Evolutionary conservation across 2,329 filamentous ascomycete species (phyloP).

Genomic region (Monascus ruber): DNA sequence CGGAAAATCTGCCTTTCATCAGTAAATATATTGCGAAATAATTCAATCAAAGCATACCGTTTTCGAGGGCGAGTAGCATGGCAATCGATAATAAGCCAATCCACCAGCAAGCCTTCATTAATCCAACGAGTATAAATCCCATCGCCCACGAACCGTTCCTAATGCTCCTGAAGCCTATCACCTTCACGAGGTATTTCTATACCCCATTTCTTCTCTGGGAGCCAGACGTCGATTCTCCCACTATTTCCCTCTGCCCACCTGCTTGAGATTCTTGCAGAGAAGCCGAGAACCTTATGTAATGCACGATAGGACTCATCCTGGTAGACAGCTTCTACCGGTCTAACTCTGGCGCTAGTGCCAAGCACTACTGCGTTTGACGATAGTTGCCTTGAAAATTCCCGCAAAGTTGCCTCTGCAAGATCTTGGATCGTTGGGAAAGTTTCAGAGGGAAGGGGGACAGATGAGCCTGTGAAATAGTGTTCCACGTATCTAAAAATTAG

Average conservation of each 20-base stretch:
- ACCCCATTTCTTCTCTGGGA: slow-evolving; percentile 6
- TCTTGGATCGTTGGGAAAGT: slow-evolving; percentile 2
- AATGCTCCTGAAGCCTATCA: slow-evolving; percentile 6
- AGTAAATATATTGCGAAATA: neutral
- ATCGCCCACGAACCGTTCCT: slow-evolving; percentile 4
- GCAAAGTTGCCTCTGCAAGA: slow-evolving; percentile 3
- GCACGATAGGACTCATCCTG: slow-evolving; percentile 7
- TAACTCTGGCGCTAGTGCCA: neutral
- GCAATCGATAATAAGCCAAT: slow-evolving; percentile 11
- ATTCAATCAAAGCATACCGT: neutral
- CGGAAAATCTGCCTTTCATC: slow-evolving; percentile 1
- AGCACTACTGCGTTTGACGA: slow-evolving; percentile 3
- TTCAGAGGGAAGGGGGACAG: slow-evolving; percentile 4
- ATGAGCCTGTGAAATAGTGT: slow-evolving; percentile 3
- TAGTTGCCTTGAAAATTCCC: slow-evolving; percentile 3
- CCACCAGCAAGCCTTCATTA: slow-evolving; percentile 3
- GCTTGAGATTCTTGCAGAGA: slow-evolving; percentile 2
- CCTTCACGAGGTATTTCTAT: slow-evolving; percentile 10
- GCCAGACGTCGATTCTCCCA: slow-evolving; percentile 7
- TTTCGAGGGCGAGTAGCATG: slow-evolving; percentile 2
- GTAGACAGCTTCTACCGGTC: slow-evolving; percentile 4
- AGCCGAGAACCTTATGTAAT: slow-evolving; percentile 2
- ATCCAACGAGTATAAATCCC: slow-evolving; percentile 7
- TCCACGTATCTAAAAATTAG: slow-evolving; percentile 3
- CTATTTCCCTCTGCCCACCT: slow-evolving; percentile 5